phyloP scores from a whole-genome alignment of 176 grass and related monocot species.

The Areca catechu region DNA sequence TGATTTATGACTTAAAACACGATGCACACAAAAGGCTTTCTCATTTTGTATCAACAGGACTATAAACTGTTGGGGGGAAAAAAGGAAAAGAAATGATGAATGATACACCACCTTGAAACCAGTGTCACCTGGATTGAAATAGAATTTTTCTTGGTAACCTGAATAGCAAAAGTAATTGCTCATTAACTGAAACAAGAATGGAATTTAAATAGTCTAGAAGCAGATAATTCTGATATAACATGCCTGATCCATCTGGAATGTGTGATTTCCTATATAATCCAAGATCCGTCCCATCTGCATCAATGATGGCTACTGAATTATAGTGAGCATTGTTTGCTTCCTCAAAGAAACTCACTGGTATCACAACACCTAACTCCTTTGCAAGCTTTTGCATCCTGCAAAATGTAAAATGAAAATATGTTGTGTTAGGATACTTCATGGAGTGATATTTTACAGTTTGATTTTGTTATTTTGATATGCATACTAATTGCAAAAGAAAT shows the following conservation, averaged over 20 bases:
- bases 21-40: too few relatives aligned
- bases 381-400: conserved; percentile 82
- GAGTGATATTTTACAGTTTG: too few relatives aligned
- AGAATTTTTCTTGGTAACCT: conserved; percentile 98
- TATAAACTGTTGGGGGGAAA: too few relatives aligned
- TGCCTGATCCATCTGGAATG: conserved; percentile 93
- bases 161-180: conserved; percentile 8
- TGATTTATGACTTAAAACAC: too few relatives aligned
- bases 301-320: conserved; percentile 84
- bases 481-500: too few relatives aligned
- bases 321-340: conserved; percentile 97
- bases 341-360: conserved; percentile 93
- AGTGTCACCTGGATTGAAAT: conserved; percentile 89
- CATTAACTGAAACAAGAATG: not conserved
- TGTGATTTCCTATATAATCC: conserved; percentile 95
- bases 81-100: not conserved
- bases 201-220: not conserved
- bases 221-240: not conserved
- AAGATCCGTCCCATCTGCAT: conserved; percentile 89
- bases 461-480: too few relatives aligned
- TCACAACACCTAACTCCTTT: conserved; percentile 81
- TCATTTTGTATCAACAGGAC: too few relatives aligned
- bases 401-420: not conserved
- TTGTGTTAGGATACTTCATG: too few relatives aligned
- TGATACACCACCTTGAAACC: conserved; percentile 64